phyloP scores from a whole-genome alignment of 352 stramenopile species.

The Pythium plurisporium region DNA sequence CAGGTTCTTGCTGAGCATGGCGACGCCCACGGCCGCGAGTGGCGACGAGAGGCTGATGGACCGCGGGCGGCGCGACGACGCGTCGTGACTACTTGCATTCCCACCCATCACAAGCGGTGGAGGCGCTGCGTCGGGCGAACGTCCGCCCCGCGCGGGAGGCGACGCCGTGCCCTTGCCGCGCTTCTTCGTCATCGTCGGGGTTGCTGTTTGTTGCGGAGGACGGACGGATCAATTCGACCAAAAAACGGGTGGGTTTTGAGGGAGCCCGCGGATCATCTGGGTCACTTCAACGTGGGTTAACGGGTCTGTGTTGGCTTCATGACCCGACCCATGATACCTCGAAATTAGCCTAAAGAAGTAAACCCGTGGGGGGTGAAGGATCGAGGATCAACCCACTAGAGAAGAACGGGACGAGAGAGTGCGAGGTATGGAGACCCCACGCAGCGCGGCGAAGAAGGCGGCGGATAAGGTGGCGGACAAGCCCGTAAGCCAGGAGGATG shows the following conservation, averaged over 20 bases:
- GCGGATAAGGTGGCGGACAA: conserved; percentile 12
- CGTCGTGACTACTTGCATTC: neutral
- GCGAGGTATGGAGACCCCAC: conserved; percentile 15
- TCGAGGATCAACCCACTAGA: neutral
- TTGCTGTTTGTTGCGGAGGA: neutral
- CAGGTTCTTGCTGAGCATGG: conserved; percentile 64
- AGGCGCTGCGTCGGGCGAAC: neutral
- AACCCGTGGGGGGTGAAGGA: too few species aligned
- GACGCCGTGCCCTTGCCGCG: conserved; percentile 20
- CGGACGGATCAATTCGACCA: neutral
- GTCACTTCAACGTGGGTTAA: conserved; percentile 23
- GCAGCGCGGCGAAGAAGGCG: conserved; percentile 12
- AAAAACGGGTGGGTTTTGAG: conserved; percentile 13
- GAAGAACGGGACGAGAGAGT: neutral
- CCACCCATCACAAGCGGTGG: neutral
- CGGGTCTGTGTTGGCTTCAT: neutral
- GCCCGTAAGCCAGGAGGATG: conserved; percentile 41
- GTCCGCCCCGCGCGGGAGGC: neutral
- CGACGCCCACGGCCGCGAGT: conserved; percentile 33
- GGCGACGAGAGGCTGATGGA: conserved; percentile 27
- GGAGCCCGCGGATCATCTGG: neutral
- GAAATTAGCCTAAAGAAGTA: neutral
- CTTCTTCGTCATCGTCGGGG: conserved; percentile 61
- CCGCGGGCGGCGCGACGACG: conserved; percentile 1
- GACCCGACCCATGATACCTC: too few species aligned